Evolutionary conservation across 768 basidiomycete species (phyloP), one percentile per base, ranked within the genome.

Genomic region (Tricholoma furcatifolium): DNA sequence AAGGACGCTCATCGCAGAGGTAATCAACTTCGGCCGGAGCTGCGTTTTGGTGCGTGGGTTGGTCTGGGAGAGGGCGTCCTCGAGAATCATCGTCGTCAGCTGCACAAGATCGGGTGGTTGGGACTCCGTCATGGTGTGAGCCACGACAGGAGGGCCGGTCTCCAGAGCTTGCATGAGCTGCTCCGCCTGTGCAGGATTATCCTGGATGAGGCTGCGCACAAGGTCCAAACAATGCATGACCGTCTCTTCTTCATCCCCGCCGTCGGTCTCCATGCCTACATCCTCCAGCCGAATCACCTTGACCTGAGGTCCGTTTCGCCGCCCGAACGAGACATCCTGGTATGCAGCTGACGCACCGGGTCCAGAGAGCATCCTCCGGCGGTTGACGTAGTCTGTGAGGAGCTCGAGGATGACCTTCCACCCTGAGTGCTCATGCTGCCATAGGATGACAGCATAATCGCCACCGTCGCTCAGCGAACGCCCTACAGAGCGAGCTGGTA

Each of bases 361-460:
- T 20, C 70, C 72, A 54, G 70, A 67, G 43, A 78, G 70, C 61
- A 75, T 66, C 9, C 81, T 76, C 52, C 77, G 70, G 27, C 80
- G 79, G 53, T 82, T 84, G 50, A 87, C 83, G 62, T 87, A 91
- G 62, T 88, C 86, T 4, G 82, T 81, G 47, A 96, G 72, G 8
- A 95, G 71, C 59, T 93, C 93, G n/a, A 93, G 66, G 6, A 96
- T 69, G 12, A 96, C 66, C 57, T 82, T 87, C 94, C 94, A 97
- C 2, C 90, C 92, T 6, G 88, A 91, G 62, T 93, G 85, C 41
- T 83, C 75, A 57, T 88, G 85, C 56, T 86, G 78, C 94, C 94
- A 97, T 17, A 80, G 77, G 1, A 95, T 78, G 5, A 88, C 85
- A 18, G 87, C 70, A 15, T 82, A 74, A 20, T 91, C 88, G 2